A percentile compares a stretch with the other conserved stretches of the same genome.
These are phyloP conservation scores for Phytomonas sp. DNA, from an alignment of 208 protist genomes.

Conservation along the genomic window DNA sequence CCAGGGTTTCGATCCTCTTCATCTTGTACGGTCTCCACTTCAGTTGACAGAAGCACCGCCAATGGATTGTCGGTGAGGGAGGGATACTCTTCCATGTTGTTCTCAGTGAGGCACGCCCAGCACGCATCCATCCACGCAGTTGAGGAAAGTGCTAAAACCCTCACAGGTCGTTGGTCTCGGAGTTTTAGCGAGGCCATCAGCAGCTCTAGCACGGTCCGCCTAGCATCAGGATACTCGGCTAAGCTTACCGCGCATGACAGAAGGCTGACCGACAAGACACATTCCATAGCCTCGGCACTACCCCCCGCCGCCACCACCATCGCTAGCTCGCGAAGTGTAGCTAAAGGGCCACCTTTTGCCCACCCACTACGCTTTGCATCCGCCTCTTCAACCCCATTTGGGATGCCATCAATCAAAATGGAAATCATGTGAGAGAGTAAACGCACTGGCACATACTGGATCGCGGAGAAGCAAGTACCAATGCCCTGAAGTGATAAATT, in stretches of 20 bases:
- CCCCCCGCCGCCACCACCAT: background rate
- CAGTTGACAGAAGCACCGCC: constrained; percentile 13
- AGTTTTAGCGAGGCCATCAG: background rate
- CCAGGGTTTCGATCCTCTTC: background rate
- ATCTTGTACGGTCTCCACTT: background rate
- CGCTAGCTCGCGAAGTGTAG: background rate
- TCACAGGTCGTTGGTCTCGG: background rate
- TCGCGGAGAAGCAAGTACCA: background rate
- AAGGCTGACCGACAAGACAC: background rate
- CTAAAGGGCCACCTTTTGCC: background rate
- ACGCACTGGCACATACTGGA: background rate
- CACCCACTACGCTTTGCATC: background rate
- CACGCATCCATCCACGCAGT: constrained; percentile 14
- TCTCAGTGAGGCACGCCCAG: constrained; percentile 17
- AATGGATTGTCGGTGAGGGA: constrained; percentile 17
- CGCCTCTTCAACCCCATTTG: background rate
- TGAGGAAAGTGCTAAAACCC: background rate
- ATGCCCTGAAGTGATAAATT: background rate
- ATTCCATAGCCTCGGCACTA: background rate
- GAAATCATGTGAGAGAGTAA: background rate
- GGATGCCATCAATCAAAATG: background rate
- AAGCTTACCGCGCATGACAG: background rate
- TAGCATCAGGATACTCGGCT: background rate
- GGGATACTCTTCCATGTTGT: constrained; percentile 15
- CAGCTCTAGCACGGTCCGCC: background rate